Evolutionary conservation across 1,284 basidiomycete species (phyloP).

Genomic region (Pterulicium gracile): DNA sequence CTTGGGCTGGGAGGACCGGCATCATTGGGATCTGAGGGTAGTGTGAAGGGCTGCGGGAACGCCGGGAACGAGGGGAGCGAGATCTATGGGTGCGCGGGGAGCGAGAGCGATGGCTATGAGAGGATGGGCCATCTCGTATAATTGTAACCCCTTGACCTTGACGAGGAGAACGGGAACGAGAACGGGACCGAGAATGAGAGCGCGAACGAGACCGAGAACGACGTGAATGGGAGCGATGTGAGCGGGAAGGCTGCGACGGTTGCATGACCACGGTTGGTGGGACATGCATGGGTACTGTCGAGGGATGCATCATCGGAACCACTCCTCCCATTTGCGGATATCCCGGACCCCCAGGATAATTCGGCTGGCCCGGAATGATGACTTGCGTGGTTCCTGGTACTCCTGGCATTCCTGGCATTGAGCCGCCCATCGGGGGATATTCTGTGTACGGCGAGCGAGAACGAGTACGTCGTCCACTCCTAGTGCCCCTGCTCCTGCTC

Average conservation of each 20-base stretch:
- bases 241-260: neutral
- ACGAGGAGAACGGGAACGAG: conserved; percentile 14
- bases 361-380: no score
- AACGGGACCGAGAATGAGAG: conserved; percentile 14
- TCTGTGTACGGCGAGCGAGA: neutral
- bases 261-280: no score
- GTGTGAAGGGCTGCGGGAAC: neutral
- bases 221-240: neutral
- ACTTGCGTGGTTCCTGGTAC: neutral
- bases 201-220: conserved; percentile 10
- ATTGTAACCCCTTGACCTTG: conserved; percentile 11
- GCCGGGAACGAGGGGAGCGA: neutral
- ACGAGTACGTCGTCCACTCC: conserved; percentile 4
- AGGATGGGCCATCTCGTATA: conserved; percentile 8
- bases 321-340: no score
- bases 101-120: conserved; percentile 12
- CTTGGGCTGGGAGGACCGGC: neutral
- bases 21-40: neutral
- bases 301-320: no score
- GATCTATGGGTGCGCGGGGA: conserved; percentile 12
- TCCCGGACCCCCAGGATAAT: no score
- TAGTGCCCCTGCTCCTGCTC: neutral
- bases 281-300: no score
- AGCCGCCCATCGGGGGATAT: neutral
- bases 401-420: neutral